A percentile compares a stretch with the other conserved stretches of the same genome.
phyloP scores from a whole-genome alignment of 805 yeast genomes.

The Candida argentea region DNA sequence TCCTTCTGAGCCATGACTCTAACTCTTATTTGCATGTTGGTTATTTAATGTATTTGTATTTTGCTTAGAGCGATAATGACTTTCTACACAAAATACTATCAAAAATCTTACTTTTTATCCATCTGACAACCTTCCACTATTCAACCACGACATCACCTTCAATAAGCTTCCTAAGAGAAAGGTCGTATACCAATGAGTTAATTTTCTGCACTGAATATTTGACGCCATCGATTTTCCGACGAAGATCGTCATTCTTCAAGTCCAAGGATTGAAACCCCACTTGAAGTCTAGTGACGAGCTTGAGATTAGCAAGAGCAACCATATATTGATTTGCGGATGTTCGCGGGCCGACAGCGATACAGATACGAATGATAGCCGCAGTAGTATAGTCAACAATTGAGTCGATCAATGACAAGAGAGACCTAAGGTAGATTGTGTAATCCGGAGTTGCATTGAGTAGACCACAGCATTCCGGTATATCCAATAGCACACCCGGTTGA shows the following conservation, averaged over 20 bases:
- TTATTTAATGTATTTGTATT: no score
- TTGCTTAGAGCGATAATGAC: background rate
- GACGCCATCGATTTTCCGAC: constrained; percentile 19
- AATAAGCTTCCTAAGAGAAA: constrained; percentile 2
- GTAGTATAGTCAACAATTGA: constrained; percentile 16
- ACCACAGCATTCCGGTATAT: no score
- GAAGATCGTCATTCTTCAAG: constrained; percentile 17
- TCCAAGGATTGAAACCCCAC: constrained; percentile 18
- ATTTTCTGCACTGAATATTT: constrained; percentile 19
- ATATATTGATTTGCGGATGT: constrained; percentile 7
- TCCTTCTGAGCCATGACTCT: no score
- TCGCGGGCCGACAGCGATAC: constrained; percentile 5
- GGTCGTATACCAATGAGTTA: constrained; percentile 17
- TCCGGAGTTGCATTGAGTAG: no score
- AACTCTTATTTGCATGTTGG: no score
- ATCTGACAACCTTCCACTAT: no score
- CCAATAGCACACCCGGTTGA: no score
- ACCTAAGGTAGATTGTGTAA: constrained; percentile 13
- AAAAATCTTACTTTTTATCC: no score
- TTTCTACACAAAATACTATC: background rate
- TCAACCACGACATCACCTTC: background rate
- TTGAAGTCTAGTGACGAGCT: constrained; percentile 14
- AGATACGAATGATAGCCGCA: constrained; percentile 12
- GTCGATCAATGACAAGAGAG: constrained; percentile 14
- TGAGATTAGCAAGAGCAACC: constrained; percentile 12